Conservation (phyloP, 2,329 filamentous ascomycete species). For the Claviceps spartinae region DNA sequence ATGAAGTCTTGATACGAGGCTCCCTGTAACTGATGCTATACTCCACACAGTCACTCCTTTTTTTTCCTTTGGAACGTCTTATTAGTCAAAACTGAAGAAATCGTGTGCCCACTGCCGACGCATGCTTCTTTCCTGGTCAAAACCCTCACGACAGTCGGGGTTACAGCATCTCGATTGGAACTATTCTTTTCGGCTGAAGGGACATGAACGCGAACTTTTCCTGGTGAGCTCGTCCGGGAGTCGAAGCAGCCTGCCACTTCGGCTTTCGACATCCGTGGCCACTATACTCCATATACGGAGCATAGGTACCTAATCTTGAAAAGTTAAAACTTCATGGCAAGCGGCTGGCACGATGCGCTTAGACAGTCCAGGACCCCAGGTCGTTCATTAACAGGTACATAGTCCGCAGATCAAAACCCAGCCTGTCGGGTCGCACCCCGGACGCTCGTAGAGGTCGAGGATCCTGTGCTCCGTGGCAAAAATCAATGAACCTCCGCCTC, state of each 20-base stretch:
- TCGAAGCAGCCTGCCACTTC: background rate
- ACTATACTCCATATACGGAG: background rate
- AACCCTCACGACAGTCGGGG: background rate
- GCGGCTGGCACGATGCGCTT: background rate
- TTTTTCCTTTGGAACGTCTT: too few relatives aligned
- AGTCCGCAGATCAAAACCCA: conserved; percentile 9
- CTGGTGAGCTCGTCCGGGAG: background rate
- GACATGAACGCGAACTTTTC: background rate
- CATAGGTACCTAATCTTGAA: background rate
- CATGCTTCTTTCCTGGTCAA: too few relatives aligned
- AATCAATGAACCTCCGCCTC: background rate
- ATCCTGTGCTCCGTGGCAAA: background rate
- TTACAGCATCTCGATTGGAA: background rate
- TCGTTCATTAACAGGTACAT: background rate
- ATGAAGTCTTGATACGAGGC: too few relatives aligned
- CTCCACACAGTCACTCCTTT: too few relatives aligned
- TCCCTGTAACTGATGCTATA: too few relatives aligned
- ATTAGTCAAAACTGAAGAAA: too few relatives aligned
- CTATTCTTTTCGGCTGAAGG: too few relatives aligned
- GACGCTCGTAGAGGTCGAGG: background rate
- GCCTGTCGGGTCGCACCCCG: conserved; percentile 7
- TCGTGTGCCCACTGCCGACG: too few relatives aligned
- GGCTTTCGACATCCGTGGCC: background rate
- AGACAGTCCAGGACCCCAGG: background rate
- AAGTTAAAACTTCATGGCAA: background rate